A percentile compares a stretch with the other conserved stretches of the same genome.
Evolutionary conservation across 768 basidiomycete genomes (phyloP).

Genomic region (Russula foetens): DNA sequence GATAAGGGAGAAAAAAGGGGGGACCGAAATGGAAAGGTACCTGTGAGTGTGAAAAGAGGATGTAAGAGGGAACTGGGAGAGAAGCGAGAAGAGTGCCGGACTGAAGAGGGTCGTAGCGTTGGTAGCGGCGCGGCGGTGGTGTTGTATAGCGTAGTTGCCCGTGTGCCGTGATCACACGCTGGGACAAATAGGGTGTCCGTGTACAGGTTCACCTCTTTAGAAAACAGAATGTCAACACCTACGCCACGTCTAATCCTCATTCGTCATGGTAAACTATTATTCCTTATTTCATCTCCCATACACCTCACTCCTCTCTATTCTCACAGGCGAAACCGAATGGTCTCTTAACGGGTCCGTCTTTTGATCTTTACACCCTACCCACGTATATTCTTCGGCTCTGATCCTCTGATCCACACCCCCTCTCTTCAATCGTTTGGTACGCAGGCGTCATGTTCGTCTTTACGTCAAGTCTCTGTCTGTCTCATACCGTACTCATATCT

Average conservation of each 20-base stretch:
- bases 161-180: conserved; percentile 13
- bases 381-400: not conserved
- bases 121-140: not conserved
- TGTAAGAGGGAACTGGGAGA: not conserved
- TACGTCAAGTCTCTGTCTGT: not conserved
- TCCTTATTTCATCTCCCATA: not conserved
- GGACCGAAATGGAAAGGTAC: not conserved
- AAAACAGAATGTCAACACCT: conserved; percentile 21
- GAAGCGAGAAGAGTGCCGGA: not conserved
- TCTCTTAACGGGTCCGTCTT: conserved; percentile 74
- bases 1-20: not conserved
- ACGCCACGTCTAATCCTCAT: conserved; percentile 48
- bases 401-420: not conserved
- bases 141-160: not conserved
- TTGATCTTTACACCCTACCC: not conserved
- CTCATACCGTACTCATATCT: conserved; percentile 2
- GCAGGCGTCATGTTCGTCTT: conserved; percentile 53
- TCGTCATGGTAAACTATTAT: conserved; percentile 40
- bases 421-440: conserved; percentile 8
- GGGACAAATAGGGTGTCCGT: conserved; percentile 20
- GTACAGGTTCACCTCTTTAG: too few relatives aligned
- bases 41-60: not conserved
- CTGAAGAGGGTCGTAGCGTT: not conserved
- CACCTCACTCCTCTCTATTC: not conserved
- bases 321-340: conserved; percentile 88